phyloP scores from a whole-genome alignment of 1,139 yeast genomes.

The Taphrina deformans region DNA sequence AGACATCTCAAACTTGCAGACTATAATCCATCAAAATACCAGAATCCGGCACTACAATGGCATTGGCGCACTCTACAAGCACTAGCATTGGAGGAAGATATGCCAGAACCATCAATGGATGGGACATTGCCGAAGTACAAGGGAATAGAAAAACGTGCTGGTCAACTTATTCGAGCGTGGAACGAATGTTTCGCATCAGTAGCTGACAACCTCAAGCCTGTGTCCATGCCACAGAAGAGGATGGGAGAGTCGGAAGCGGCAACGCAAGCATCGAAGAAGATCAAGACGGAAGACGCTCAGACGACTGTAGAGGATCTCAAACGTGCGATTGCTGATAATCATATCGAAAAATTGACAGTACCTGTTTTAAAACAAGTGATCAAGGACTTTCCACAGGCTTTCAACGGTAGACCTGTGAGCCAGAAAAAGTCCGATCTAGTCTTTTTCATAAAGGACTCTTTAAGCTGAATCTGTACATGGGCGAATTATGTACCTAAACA shows the following conservation, averaged over 20 bases:
- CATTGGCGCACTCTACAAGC: slow-evolving; percentile 67
- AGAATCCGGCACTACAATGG: slow-evolving; percentile 68
- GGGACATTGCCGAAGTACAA: slow-evolving; percentile 46
- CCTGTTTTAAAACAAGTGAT: slow-evolving; percentile 21
- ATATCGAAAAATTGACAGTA: slow-evolving; percentile 11
- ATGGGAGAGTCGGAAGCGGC: slow-evolving; percentile 14
- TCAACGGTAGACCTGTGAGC: slow-evolving; percentile 11
- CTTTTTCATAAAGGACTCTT: slow-evolving; percentile 1
- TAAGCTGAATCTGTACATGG: not conserved
- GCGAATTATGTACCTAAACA: too few species aligned
- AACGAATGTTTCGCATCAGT: not conserved
- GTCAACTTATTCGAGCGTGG: slow-evolving; percentile 21
- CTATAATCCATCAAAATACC: slow-evolving; percentile 60
- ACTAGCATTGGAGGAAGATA: slow-evolving; percentile 63
- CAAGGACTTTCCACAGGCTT: not conserved
- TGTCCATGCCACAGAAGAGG: slow-evolving; percentile 5
- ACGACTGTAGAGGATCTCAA: slow-evolving; percentile 17
- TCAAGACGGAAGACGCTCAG: not conserved
- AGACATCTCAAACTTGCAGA: slow-evolving; percentile 51
- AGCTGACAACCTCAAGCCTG: not conserved
- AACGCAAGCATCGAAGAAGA: slow-evolving; percentile 3
- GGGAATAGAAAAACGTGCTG: slow-evolving; percentile 42
- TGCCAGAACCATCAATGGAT: slow-evolving; percentile 46
- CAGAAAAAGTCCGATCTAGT: slow-evolving; percentile 9
- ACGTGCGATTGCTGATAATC: not conserved